Evolutionary conservation across 768 basidiomycete genomes (phyloP).

Genomic region (Megacollybia marginata): DNA sequence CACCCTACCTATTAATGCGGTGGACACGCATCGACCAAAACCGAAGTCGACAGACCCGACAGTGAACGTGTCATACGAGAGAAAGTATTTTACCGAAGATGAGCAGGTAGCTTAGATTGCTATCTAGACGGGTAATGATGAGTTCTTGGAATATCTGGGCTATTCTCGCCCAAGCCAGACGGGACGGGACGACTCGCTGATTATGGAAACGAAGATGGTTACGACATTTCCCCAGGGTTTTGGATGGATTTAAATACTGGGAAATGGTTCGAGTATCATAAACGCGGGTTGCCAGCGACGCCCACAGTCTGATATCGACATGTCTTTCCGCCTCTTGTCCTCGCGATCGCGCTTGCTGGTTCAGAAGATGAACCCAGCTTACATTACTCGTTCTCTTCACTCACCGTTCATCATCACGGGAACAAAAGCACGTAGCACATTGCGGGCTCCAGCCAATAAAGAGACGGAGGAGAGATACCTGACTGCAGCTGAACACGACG

Average conservation of each 20-base stretch:
- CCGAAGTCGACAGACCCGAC: constrained; percentile 33
- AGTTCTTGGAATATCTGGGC: too few relatives aligned
- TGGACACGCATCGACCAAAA: constrained; percentile 84
- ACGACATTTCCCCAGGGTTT: too few relatives aligned
- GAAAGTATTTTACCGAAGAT: constrained; percentile 35
- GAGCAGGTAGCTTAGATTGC: too few relatives aligned
- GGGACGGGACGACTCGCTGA: too few relatives aligned
- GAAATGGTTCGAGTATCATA: too few relatives aligned
- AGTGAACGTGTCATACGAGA: constrained; percentile 25
- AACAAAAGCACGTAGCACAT: constrained; percentile 24
- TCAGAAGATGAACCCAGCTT: background rate
- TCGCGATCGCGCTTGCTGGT: background rate
- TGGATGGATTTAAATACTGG: too few relatives aligned
- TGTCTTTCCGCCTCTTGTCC: background rate
- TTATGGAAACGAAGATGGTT: too few relatives aligned
- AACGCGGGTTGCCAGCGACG: background rate
- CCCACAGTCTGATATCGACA: background rate
- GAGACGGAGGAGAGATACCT: constrained; percentile 58
- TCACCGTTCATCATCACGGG: constrained; percentile 55
- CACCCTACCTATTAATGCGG: constrained; percentile 83
- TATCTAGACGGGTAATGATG: too few relatives aligned
- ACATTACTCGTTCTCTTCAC: constrained; percentile 28
- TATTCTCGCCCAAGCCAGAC: too few relatives aligned
- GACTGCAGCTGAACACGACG: constrained; percentile 38
- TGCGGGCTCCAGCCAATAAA: constrained; percentile 21